Evolutionary conservation across 495 filamentous ascomycete genomes (phyloP).

Genomic region (Podospora sp.): DNA sequence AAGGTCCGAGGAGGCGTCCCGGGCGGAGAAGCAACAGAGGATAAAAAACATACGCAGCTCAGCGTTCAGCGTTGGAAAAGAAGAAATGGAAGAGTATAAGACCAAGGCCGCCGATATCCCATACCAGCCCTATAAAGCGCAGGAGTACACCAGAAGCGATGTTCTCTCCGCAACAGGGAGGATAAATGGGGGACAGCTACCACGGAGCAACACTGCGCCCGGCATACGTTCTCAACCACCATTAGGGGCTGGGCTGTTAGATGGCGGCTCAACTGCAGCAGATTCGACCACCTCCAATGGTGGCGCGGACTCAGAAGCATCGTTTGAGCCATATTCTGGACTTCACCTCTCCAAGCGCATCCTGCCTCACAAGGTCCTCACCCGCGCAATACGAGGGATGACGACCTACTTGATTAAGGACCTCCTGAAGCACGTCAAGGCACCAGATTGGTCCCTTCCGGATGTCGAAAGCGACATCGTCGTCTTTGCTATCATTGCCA

Average conservation of each 20-base stretch:
- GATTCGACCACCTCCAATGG: not conserved
- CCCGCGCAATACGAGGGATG: constrained; percentile 73
- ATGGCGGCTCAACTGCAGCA: not conserved
- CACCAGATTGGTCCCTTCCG: constrained; percentile 81
- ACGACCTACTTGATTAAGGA: constrained; percentile 78
- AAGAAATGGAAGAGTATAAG: constrained; percentile 69
- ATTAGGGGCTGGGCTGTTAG: not conserved
- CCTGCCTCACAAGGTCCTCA: constrained; percentile 78
- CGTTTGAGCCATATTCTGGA: constrained; percentile 84
- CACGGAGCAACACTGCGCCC: constrained; percentile 57
- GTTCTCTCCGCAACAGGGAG: constrained; percentile 54
- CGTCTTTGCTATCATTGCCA: constrained; percentile 81
- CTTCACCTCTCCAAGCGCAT: constrained; percentile 82
- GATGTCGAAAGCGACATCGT: constrained; percentile 85
- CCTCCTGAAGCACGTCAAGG: constrained; percentile 77
- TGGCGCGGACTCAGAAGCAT: constrained; percentile 36
- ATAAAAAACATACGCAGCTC: constrained; percentile 64
- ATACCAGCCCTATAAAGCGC: constrained; percentile 47
- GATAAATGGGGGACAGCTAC: constrained; percentile 35
- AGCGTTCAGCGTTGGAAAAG: constrained; percentile 68
- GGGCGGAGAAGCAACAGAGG: constrained; percentile 56
- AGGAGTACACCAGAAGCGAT: constrained; percentile 64
- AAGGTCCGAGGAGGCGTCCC: constrained; percentile 56
- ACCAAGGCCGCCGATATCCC: constrained; percentile 59
- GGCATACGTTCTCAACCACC: constrained; percentile 36